A percentile compares a stretch with the other conserved stretches of the same genome.
Evolutionary conservation across 2,329 filamentous ascomycete species (phyloP).

Genomic region (Trichoderma sp.): DNA sequence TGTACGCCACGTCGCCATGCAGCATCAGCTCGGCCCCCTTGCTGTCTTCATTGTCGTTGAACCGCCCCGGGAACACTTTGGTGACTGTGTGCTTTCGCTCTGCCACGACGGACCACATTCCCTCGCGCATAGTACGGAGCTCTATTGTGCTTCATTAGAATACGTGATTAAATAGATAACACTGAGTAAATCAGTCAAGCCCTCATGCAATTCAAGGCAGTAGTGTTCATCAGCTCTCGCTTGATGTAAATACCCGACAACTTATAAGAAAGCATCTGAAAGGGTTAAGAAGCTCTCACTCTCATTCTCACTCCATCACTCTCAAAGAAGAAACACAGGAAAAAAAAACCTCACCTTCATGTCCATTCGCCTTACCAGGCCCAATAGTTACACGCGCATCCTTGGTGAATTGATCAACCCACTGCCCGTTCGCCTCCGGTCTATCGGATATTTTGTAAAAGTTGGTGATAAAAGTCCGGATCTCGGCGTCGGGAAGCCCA

Average conservation of each 20-base stretch:
- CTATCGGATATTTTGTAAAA: slow-evolving; percentile 48
- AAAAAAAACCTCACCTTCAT: slow-evolving; percentile 31
- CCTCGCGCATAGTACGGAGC: slow-evolving; percentile 39
- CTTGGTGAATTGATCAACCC: slow-evolving; percentile 42
- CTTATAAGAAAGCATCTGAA: not conserved
- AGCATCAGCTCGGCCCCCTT: slow-evolving; percentile 37
- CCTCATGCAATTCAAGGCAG: not conserved
- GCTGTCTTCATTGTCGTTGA: slow-evolving; percentile 23
- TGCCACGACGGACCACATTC: slow-evolving; percentile 45
- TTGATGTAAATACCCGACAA: not conserved
- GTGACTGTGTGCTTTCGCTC: slow-evolving; percentile 41
- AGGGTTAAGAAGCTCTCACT: not conserved
- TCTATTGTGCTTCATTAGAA: slow-evolving; percentile 30
- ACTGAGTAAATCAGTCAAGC: not conserved
- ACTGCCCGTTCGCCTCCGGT: slow-evolving; percentile 41
- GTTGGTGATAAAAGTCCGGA: slow-evolving; percentile 40
- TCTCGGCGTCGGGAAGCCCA: slow-evolving; percentile 32
- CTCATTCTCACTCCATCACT: not conserved
- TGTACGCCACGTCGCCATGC: slow-evolving; percentile 32
- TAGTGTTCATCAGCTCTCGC: not conserved
- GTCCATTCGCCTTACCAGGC: slow-evolving; percentile 38
- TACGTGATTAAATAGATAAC: not conserved
- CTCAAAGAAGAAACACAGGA: not conserved
- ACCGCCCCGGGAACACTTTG: slow-evolving; percentile 43
- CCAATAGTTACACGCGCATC: slow-evolving; percentile 45